These are phyloP conservation scores for Saccharum spontaneum DNA, from an alignment of 176 grass and related monocot species.

Conservation along the genomic window DNA sequence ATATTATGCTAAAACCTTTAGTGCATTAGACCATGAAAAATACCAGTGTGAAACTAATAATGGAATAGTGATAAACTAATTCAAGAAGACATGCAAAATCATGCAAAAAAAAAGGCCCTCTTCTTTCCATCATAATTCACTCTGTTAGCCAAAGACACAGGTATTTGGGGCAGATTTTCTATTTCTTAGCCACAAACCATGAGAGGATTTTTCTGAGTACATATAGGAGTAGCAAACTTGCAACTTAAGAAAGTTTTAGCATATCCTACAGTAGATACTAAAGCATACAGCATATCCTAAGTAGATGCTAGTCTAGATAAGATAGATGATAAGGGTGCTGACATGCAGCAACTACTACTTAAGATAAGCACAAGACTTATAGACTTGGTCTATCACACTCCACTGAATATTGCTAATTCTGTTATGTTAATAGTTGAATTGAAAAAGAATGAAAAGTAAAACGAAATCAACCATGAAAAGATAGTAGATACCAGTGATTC, in stretches of 20 bases:
- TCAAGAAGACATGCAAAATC: neutral
- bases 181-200: too few relatives aligned
- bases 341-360: too few relatives aligned
- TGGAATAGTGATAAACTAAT: neutral
- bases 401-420: neutral
- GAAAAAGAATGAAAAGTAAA: neutral
- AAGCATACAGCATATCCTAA: too few relatives aligned
- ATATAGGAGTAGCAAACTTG: too few relatives aligned
- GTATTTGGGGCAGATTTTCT: too few relatives aligned
- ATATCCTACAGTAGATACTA: too few relatives aligned
- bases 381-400: neutral
- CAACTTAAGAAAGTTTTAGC: too few relatives aligned
- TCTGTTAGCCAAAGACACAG: too few relatives aligned
- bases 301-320: too few relatives aligned
- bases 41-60: neutral
- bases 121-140: neutral
- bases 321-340: too few relatives aligned
- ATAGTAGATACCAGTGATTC: neutral
- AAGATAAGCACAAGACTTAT: too few relatives aligned
- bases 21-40: conserved; percentile 27
- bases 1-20: conserved; percentile 14
- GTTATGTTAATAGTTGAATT: conserved; percentile 1
- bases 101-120: neutral
- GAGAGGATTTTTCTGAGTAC: too few relatives aligned
- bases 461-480: neutral